phyloP scores from a whole-genome alignment of 2,329 filamentous ascomycete species.

The Zymoseptoria brevis region DNA sequence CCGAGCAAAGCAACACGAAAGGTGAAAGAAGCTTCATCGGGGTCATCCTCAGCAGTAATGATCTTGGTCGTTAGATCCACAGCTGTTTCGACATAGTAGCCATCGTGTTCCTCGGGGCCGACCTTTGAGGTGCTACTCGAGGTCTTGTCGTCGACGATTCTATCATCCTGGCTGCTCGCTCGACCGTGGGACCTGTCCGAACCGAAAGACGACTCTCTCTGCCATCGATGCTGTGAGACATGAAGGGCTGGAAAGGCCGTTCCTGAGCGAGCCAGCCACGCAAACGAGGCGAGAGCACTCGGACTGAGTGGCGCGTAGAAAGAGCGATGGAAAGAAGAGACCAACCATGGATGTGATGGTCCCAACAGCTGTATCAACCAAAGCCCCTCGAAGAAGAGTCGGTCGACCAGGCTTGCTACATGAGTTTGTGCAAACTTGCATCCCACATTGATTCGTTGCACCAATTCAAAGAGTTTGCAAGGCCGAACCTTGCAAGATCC shows the following conservation, averaged over 20 bases:
- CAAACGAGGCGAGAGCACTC: background rate
- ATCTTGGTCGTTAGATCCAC: slow-evolving; percentile 29
- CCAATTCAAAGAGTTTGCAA: background rate
- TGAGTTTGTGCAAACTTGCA: too few species aligned
- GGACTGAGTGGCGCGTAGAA: background rate
- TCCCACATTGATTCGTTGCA: too few species aligned
- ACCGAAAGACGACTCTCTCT: background rate
- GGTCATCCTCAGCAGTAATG: slow-evolving; percentile 33
- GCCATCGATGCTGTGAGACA: background rate
- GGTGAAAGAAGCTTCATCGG: slow-evolving; percentile 31
- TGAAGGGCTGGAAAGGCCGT: background rate
- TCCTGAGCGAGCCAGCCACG: background rate
- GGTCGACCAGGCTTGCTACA: too few species aligned
- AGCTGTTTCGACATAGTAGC: slow-evolving; percentile 15
- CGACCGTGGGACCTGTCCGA: background rate
- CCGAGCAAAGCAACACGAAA: slow-evolving; percentile 35
- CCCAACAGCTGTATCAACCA: background rate
- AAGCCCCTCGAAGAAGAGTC: background rate
- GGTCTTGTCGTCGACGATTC: background rate
- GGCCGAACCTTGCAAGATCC: background rate
- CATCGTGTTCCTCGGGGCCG: background rate
- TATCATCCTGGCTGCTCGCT: background rate
- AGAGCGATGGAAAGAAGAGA: background rate
- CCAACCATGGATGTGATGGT: background rate
- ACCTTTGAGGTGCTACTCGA: background rate